Evolutionary conservation across 2,329 filamentous ascomycete genomes (phyloP), one percentile per base, ranked within the genome.

Genomic region (Aplosporella prunicola): DNA sequence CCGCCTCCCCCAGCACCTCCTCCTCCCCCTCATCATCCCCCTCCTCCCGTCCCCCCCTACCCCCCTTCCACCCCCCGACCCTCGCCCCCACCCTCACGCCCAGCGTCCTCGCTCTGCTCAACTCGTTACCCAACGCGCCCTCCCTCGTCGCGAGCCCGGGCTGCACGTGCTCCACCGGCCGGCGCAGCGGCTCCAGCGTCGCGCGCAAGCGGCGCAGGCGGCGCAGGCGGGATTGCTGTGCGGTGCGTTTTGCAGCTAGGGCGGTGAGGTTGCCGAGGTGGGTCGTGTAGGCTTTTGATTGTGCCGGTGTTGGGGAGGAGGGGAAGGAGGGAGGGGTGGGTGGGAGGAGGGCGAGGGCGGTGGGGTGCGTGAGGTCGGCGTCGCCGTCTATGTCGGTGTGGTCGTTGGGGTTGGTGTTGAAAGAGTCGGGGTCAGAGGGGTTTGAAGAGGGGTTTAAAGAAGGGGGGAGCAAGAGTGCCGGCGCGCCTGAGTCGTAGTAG

Each of bases 121-220:
- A 61, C 57, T 85, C 80, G 36, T 63, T 63, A 51, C 80, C 79
- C 8, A 86, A 56, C 32, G 76, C 70, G 2, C 78, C 76, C 51
- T 80, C 72, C 20, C 72, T 71, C 34, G 75, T 78, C 2, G 81
- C 67, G 3, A 86, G 56, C 51, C 83, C 84, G 41, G 74, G 70
- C 53, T 86, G 81, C 26, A 75, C 58, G 47, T 45, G 57, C 44
- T 46, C 59, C 46, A 50, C 57, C 22, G 71, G 67, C 17, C 67
- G 55, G 20, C 61, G 51, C 37, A 80, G 68, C 1, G 74, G 74
- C 22, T 62, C 62, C 2, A 82, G 55, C 3, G 74, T 51, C 9
- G 55, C 55, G 18, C 68, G 63, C 28, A 82, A 49, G 17, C 67
- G 63, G 2, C 57, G 62, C 0, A 58, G 50, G 3, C 72, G 55